phyloP scores from a whole-genome alignment of 352 stramenopile genomes.

The Blastocystis sp. region DNA sequence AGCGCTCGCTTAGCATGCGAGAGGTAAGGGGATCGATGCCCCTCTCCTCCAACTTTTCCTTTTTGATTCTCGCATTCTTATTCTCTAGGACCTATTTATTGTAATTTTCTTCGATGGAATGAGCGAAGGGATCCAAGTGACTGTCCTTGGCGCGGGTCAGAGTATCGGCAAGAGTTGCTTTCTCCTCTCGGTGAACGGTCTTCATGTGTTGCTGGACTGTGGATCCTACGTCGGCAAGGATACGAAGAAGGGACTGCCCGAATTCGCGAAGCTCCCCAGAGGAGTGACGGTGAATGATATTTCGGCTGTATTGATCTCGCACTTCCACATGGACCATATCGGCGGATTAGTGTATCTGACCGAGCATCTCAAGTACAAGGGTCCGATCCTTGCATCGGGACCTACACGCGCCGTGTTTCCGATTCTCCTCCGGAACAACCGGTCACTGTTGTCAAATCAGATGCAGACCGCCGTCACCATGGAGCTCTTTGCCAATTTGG shows the following conservation, averaged over 20 bases:
- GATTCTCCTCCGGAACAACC: conserved; percentile 12
- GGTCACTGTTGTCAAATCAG: conserved; percentile 12
- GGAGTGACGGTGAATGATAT: conserved; percentile 33
- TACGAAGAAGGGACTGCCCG: conserved; percentile 37
- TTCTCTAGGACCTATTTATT: too few relatives aligned
- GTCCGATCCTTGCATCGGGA: neutral
- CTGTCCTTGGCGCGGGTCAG: conserved; percentile 25
- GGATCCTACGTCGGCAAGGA: conserved; percentile 34
- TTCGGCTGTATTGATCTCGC: conserved; percentile 25
- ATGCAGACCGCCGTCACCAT: neutral
- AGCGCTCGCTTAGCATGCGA: conserved; percentile 57
- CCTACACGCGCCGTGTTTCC: conserved; percentile 16
- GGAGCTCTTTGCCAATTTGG: conserved; percentile 14
- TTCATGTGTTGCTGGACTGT: conserved; percentile 26
- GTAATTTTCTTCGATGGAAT: neutral
- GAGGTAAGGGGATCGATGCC: conserved; percentile 57
- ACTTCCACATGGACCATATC: conserved; percentile 52
- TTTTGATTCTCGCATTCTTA: neutral
- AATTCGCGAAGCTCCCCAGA: conserved; percentile 31
- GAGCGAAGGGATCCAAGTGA: neutral
- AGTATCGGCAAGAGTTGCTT: conserved; percentile 53
- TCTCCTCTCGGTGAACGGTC: conserved; percentile 17
- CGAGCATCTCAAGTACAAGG: conserved; percentile 42
- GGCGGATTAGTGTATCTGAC: conserved; percentile 37
- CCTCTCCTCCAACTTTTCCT: conserved; percentile 55